Evolutionary conservation across 768 basidiomycete species (phyloP).

Genomic region (Tulasnella calospora): DNA sequence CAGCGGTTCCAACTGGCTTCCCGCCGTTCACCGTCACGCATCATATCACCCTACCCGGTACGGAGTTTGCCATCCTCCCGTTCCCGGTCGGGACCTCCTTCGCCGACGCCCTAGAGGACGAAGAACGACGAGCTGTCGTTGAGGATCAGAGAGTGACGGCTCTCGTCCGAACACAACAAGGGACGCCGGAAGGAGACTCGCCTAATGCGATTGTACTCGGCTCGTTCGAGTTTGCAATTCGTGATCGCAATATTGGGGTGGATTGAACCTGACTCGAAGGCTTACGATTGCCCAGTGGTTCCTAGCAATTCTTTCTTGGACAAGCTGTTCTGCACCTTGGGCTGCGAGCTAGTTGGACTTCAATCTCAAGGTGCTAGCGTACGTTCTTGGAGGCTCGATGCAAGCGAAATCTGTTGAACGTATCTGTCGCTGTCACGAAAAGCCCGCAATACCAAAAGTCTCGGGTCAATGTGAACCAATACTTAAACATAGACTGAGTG

Average conservation of each 20-base stretch:
- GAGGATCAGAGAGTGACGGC: conserved; percentile 15
- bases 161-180: not conserved
- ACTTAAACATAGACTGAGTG: too few species aligned
- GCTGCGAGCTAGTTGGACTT: too few species aligned
- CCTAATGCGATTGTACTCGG: not conserved
- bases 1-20: conserved; percentile 23
- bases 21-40: conserved; percentile 38
- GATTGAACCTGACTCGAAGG: not conserved
- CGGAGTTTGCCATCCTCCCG: conserved; percentile 11
- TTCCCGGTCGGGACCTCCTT: conserved; percentile 4
- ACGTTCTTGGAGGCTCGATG: too few species aligned
- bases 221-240: conserved; percentile 16
- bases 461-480: too few species aligned
- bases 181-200: not conserved
- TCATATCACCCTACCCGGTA: conserved; percentile 40
- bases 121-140: not conserved
- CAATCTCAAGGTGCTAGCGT: too few species aligned
- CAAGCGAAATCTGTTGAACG: too few species aligned
- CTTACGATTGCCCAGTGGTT: not conserved
- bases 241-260: not conserved
- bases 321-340: too few species aligned
- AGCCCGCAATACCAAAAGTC: too few species aligned
- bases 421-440: too few species aligned
- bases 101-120: conserved; percentile 1
- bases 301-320: too few species aligned